Base-by-base conservation (phyloP, 2,329 filamentous ascomycete genomes). In the Botrytis deweyae region DNA sequence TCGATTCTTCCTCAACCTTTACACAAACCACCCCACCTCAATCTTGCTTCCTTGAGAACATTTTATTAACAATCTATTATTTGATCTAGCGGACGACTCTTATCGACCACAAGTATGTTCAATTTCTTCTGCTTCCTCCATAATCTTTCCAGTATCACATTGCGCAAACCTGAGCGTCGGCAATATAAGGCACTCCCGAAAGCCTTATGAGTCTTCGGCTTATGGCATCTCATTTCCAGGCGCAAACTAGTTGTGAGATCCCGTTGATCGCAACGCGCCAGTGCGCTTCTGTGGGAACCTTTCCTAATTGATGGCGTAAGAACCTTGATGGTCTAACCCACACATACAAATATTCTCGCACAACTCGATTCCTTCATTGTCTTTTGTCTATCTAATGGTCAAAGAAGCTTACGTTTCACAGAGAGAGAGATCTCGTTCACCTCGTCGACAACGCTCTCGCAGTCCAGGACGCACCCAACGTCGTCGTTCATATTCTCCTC, bases 381-480 rank as follows among this genome's bases (percentile, higher is more conserved):
- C 66, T 58, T 65, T 69, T 63, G 64, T 58, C 72, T 59, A 59
- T 59, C 46, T 73, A 40, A 77, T 75, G 78, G 74, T 78, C 73
- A 77, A 75, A 78, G 78, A 81, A 72, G 79, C 80, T 81, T 78
- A 82, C 79, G 76, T 77, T 74, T 79, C 75, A 78, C 87, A 95
- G 93, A 93, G 93, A 84, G 93, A 97, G 90, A 92, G 91, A 86
- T 89, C 89, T 83, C 91, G 94, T 84, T 97, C 94, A 81, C 92
- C 93, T 86, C 93, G 92, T 81, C 92, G 94, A 85, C 97, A 93
- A 86, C 73, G 73, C 61, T 75, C 74, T 59, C 74, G 74, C 7
- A 76, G 74, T 63, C 93, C 92, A 79, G 89, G 90, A 82, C 90
- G 88, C 76, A 86, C 87, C 76, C 85, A 88, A 81, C 89, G 88